phyloP scores from a whole-genome alignment of 768 basidiomycete genomes.

The Rhodotorula sphaerocarpa region DNA sequence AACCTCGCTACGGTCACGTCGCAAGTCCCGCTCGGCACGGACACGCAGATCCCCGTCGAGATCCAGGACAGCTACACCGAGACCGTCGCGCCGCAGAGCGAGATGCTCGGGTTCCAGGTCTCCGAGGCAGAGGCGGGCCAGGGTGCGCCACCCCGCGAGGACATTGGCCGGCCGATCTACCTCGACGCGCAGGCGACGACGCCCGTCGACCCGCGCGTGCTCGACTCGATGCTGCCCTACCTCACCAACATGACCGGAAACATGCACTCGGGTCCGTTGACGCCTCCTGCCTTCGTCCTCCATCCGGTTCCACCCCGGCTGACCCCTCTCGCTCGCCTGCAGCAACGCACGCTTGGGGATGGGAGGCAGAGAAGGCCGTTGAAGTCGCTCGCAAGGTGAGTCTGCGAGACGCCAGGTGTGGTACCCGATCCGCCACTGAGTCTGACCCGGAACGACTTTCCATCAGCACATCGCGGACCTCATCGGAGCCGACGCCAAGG shows the following conservation, averaged over 20 bases:
- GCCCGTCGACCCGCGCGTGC: constrained; percentile 89
- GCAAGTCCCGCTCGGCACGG: constrained; percentile 17
- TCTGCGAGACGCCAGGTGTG: not conserved
- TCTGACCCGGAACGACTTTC: not conserved
- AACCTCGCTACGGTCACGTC: constrained; percentile 27
- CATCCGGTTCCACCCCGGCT: too few relatives aligned
- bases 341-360: constrained; percentile 88
- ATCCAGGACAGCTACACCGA: constrained; percentile 1
- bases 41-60: constrained; percentile 8
- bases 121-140: constrained; percentile 53
- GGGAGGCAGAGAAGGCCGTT: constrained; percentile 94
- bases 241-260: constrained; percentile 94
- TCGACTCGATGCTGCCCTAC: constrained; percentile 94
- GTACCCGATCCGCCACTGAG: not conserved
- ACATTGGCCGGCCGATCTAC: constrained; percentile 61
- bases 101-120: constrained; percentile 83
- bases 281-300: not conserved
- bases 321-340: not conserved
- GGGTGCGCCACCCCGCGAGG: not conserved
- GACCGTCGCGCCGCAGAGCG: constrained; percentile 40
- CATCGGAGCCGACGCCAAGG: constrained; percentile 89
- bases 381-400: constrained; percentile 78
- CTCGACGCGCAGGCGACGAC: constrained; percentile 96
- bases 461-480: constrained; percentile 88
- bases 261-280: constrained; percentile 61